Percentiles rank a stretch among this genome's conserved stretches.
Evolutionary conservation across 352 stramenopile species (phyloP).

Genomic region (Pythium insidiosum): DNA sequence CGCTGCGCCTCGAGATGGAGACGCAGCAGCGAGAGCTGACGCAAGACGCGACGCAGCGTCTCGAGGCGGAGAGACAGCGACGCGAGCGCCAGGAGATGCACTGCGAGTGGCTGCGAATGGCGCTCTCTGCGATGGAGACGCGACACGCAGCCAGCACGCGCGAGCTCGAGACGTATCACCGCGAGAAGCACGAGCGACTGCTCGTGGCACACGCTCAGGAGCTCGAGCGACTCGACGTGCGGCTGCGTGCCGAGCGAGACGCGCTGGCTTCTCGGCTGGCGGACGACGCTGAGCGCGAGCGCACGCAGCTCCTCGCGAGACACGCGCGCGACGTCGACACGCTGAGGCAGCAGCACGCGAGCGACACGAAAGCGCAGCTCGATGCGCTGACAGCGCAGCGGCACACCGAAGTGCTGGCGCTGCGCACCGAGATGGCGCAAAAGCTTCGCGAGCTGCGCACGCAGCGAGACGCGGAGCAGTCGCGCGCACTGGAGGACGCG

Average conservation of each 20-base stretch:
- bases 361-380: slow-evolving; percentile 18
- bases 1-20: too few relatives aligned
- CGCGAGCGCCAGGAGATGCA: too few relatives aligned
- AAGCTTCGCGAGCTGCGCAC: slow-evolving; percentile 18
- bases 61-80: too few relatives aligned
- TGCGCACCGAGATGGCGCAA: slow-evolving; percentile 24
- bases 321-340: slow-evolving; percentile 13
- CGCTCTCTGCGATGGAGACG: too few relatives aligned
- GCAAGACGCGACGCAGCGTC: too few relatives aligned
- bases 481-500: slow-evolving; percentile 18
- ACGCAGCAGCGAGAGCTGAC: too few relatives aligned
- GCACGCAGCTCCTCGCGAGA: neutral
- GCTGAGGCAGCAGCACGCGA: slow-evolving; percentile 13
- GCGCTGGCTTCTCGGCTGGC: slow-evolving; percentile 1
- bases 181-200: neutral
- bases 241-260: slow-evolving; percentile 14
- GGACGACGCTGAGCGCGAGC: neutral
- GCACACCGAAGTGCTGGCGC: slow-evolving; percentile 20
- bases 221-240: slow-evolving; percentile 1
- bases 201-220: neutral
- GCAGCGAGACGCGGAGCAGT: slow-evolving; percentile 34
- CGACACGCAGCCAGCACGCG: too few relatives aligned
- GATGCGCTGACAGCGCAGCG: slow-evolving; percentile 14
- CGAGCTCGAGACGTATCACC: neutral
- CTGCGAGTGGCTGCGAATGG: too few relatives aligned